These are phyloP conservation scores for Plasmodium reichenowi DNA, from an alignment of 169 alveolate genomes.

Conservation along the genomic window DNA sequence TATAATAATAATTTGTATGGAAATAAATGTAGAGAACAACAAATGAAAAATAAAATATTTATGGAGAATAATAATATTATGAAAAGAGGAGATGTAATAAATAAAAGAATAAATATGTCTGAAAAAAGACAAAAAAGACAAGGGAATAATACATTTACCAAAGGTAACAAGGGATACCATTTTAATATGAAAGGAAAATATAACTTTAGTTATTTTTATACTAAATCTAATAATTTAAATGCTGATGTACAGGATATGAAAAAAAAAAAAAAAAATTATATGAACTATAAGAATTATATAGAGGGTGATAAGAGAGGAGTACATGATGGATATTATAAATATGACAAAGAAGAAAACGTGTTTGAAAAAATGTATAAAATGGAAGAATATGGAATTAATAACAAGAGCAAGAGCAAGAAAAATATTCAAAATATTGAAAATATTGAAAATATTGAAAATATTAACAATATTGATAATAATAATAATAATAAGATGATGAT, in stretches of 20 bases:
- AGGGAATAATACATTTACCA: constrained; percentile 5
- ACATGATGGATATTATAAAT: background rate
- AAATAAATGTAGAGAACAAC: background rate
- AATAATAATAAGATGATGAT: too few relatives aligned
- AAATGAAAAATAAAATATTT: constrained; percentile 3
- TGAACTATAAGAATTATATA: background rate
- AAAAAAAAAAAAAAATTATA: background rate
- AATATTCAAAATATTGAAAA: background rate
- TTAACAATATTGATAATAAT: background rate
- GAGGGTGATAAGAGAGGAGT: background rate
- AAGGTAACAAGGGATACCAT: background rate
- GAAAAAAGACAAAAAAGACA: constrained; percentile 1
- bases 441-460: background rate
- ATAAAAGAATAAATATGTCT: background rate
- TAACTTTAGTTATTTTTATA: constrained; percentile 54
- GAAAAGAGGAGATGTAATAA: background rate
- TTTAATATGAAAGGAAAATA: constrained; percentile 33
- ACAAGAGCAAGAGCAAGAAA: background rate
- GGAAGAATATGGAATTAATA: background rate
- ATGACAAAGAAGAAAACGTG: constrained; percentile 4
- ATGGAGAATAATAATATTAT: background rate
- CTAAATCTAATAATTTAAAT: constrained; percentile 16
- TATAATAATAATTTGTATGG: background rate
- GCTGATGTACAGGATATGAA: background rate
- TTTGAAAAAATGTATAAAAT: background rate